phyloP scores from a whole-genome alignment of 495 filamentous ascomycete species.

The Neurospora sp. region DNA sequence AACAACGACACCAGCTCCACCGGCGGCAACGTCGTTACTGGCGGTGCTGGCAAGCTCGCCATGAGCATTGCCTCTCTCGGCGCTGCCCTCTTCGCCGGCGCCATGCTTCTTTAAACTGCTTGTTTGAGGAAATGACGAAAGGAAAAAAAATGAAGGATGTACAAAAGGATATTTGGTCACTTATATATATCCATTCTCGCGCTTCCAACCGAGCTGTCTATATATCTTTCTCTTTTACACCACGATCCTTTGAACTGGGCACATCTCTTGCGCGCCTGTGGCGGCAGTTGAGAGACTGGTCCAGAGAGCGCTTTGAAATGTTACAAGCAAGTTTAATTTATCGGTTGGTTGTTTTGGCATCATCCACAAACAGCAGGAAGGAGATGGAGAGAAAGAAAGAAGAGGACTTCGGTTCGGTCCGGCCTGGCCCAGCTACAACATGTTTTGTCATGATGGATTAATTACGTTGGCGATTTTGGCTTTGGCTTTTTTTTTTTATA shows the following conservation, averaged over 20 bases:
- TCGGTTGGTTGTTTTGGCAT: neutral
- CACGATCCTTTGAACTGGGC: neutral
- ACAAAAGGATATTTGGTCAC: neutral
- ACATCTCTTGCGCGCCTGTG: neutral
- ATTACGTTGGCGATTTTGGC: neutral
- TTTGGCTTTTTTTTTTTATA: neutral
- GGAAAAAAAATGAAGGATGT: neutral
- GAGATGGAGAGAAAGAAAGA: neutral
- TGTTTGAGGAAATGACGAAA: neutral
- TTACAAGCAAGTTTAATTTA: neutral
- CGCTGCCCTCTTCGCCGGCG: conserved; percentile 18
- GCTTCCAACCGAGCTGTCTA: conserved; percentile 3
- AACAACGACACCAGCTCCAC: conserved; percentile 1
- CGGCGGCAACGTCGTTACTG: conserved; percentile 1
- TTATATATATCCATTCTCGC: neutral
- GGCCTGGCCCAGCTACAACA: neutral
- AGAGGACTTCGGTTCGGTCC: neutral
- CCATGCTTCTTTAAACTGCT: conserved; percentile 19
- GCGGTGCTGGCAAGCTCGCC: conserved; percentile 15
- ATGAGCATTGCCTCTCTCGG: conserved; percentile 13
- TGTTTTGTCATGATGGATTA: neutral
- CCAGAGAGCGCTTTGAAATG: neutral
- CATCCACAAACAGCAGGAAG: neutral
- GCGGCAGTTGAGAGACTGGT: neutral
- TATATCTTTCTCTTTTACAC: neutral